Base-by-base conservation (phyloP, 805 yeast genomes). In the Ogataea wickerhamii region DNA sequence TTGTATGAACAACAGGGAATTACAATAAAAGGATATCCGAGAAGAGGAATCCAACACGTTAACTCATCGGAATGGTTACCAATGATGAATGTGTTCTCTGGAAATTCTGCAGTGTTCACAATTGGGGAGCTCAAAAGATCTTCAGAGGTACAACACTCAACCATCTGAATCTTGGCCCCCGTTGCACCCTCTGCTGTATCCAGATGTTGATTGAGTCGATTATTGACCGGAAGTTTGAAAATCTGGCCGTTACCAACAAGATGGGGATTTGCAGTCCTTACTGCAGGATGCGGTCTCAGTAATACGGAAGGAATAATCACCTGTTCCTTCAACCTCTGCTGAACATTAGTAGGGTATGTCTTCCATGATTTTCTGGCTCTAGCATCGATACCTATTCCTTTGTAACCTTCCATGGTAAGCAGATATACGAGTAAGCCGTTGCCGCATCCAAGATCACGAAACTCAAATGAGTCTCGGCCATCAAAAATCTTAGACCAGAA, bases 1-100 rank as follows among this genome's bases (percentile, higher is more conserved):
- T 83, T 78, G 60, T 91, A 96, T 0, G 97, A 88, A 59, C 98
- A 91, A 58, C 98, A 91, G 8, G 98, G 98, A 28, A 91, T 86
- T 7, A 87, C 95, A 68, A 91, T 67, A 57, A 87, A 91, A 5
- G 96, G 96, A 45, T 73, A 83, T 0, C 87, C 88, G 8, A 91
- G 63, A 8, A 91, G 64, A 3, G 98, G 98, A 25, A 91, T 80
- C 97, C 98, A 91, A 48, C 95, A 84, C 0, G 97, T 89, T 40
- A 91, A 70, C 56, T 91, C 98, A 58, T 91, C 98, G 1, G 95
- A 85, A 56, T 91, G 98, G 57, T 91, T 91, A 1, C 98, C 98
- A 31, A 91, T 88, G 24, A 89, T 62, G 52, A 91, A 91, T 0
- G 95, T 82, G 49, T 82, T 73, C 17, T 65, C 57, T 0, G 87